phyloP scores from a whole-genome alignment of 148 eudicot genomes.

The Chenopodium berlandieri region DNA sequence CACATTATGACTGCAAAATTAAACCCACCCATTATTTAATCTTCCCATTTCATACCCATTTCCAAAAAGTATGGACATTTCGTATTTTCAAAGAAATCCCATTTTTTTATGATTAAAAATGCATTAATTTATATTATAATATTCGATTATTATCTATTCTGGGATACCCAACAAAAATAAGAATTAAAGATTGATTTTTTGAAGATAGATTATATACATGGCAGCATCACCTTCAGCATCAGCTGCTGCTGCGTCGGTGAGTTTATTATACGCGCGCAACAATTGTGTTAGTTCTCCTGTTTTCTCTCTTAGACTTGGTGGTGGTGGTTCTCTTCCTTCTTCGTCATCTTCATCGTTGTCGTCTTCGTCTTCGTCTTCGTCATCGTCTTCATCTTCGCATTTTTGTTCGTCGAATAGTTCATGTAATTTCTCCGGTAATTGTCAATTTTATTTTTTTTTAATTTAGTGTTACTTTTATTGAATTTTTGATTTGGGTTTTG shows the following conservation, averaged over 20 bases:
- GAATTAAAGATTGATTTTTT: neutral
- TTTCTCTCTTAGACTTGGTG: conserved; percentile 18
- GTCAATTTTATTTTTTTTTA: no score
- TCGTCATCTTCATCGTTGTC: conserved; percentile 9
- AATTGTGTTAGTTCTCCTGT: conserved; percentile 20
- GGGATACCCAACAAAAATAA: neutral
- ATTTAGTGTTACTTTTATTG: no score
- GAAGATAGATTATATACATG: neutral
- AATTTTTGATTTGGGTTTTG: no score
- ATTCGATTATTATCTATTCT: neutral
- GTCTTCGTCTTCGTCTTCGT: neutral
- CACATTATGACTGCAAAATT: no score
- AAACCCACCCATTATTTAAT: no score
- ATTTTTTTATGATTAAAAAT: neutral
- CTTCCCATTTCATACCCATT: neutral
- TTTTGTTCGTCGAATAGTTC: conserved; percentile 32
- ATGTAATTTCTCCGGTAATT: conserved; percentile 32
- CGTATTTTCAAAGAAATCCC: neutral
- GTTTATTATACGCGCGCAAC: conserved; percentile 16
- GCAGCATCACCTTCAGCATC: conserved; percentile 12
- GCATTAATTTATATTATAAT: neutral
- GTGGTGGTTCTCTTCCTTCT: conserved; percentile 2
- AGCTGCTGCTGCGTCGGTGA: conserved; percentile 22
- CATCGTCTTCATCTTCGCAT: conserved; percentile 32
- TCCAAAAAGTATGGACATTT: neutral